phyloP scores from a whole-genome alignment of 1,284 basidiomycete genomes.

The Cystobasidium pallidum region DNA sequence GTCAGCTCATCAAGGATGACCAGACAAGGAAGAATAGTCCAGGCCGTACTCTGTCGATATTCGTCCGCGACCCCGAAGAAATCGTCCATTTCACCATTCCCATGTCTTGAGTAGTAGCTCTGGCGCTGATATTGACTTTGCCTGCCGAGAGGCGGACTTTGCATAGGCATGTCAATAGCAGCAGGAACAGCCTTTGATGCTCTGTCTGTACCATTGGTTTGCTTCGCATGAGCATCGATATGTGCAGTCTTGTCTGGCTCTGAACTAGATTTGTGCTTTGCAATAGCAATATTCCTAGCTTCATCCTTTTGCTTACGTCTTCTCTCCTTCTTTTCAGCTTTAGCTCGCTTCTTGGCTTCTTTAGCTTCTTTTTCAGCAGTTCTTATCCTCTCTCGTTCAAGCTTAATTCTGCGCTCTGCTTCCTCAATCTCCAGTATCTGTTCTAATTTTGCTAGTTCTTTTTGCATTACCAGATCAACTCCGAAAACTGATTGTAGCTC shows the following conservation, averaged over 20 bases:
- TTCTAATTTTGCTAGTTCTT: constrained; percentile 35
- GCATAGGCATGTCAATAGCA: background rate
- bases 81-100: background rate
- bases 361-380: constrained; percentile 33
- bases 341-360: constrained; percentile 35
- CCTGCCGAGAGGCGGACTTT: background rate
- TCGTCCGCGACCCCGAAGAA: background rate
- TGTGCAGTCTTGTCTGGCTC: background rate
- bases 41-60: background rate
- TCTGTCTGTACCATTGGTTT: no score
- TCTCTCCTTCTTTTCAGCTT: constrained; percentile 30
- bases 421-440: constrained; percentile 36
- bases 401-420: constrained; percentile 32
- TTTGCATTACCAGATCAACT: constrained; percentile 37
- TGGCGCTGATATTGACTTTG: constrained; percentile 4
- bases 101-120: constrained; percentile 4
- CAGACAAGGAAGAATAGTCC: background rate
- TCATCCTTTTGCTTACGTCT: constrained; percentile 30
- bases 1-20: background rate
- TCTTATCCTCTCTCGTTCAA: constrained; percentile 24
- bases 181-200: background rate
- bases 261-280: background rate
- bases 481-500: constrained; percentile 33
- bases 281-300: background rate
- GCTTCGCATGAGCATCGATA: background rate